These are phyloP conservation scores for Aspergillus ellipticus DNA, from an alignment of 495 filamentous ascomycete species.

Conservation along the genomic window DNA sequence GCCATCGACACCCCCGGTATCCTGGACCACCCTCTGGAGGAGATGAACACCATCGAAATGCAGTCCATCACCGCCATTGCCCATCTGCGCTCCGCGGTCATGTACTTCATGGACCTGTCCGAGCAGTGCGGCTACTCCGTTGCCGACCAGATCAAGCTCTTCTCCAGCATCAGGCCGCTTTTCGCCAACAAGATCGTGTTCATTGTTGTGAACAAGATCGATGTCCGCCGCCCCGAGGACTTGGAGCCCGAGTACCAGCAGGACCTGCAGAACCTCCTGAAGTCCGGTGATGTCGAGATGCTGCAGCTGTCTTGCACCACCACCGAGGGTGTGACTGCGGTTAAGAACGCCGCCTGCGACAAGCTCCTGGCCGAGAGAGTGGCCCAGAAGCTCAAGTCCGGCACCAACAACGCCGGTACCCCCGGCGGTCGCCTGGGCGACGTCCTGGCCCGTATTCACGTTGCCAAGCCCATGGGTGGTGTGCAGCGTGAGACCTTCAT, in stretches of 20 bases:
- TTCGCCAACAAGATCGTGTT: constrained; percentile 98
- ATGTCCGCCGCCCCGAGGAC: constrained; percentile 82
- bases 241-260: constrained; percentile 76
- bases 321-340: constrained; percentile 85
- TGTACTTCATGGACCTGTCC: constrained; percentile 98
- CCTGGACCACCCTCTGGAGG: constrained; percentile 93
- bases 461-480: constrained; percentile 85
- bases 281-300: constrained; percentile 83
- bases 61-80: constrained; percentile 96
- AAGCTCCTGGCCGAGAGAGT: constrained; percentile 87
- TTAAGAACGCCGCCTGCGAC: constrained; percentile 94
- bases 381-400: constrained; percentile 90
- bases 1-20: constrained; percentile 90
- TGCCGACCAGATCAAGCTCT: constrained; percentile 83
- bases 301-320: constrained; percentile 92
- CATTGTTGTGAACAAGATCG: constrained; percentile 97
- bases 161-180: constrained; percentile 90
- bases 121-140: constrained; percentile 98
- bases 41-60: constrained; percentile 99
- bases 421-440: constrained; percentile 77
- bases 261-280: constrained; percentile 73
- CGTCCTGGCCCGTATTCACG: constrained; percentile 89
- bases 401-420: constrained; percentile 66
- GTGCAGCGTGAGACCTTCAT: constrained; percentile 77
- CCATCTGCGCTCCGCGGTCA: constrained; percentile 86